phyloP scores from a whole-genome alignment of 2,329 filamentous ascomycete species.

The Achaetomium macrosporum region DNA sequence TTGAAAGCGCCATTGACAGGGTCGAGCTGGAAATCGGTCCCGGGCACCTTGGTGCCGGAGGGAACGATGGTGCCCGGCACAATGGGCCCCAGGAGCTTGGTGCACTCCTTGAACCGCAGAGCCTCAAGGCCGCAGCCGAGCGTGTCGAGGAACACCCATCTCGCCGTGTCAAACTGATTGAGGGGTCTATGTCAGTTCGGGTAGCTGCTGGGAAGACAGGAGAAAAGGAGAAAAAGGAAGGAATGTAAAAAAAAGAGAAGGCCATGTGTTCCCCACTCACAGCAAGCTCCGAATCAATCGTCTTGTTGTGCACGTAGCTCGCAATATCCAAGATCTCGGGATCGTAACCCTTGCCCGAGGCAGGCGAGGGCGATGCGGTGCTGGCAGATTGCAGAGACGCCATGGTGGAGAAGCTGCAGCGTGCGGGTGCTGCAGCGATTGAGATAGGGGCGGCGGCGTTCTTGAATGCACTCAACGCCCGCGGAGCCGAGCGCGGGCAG shows the following conservation, averaged over 20 bases:
- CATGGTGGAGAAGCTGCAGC: conserved; percentile 45
- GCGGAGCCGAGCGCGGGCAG: conserved; percentile 33
- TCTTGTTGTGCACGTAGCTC: conserved; percentile 86
- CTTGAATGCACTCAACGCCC: conserved; percentile 32
- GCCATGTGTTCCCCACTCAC: conserved; percentile 50
- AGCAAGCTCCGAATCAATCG: conserved; percentile 85
- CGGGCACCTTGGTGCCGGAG: conserved; percentile 84
- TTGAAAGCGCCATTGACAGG: conserved; percentile 96
- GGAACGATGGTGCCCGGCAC: conserved; percentile 88
- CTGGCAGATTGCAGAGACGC: conserved; percentile 42
- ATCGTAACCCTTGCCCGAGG: conserved; percentile 63
- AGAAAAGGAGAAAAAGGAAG: not conserved
- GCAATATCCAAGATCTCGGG: conserved; percentile 94
- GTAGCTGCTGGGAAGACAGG: conserved; percentile 18
- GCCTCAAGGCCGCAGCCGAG: conserved; percentile 95
- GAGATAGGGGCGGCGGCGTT: conserved; percentile 30
- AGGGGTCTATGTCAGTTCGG: conserved; percentile 8
- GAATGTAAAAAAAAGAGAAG: not conserved
- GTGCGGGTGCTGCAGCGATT: conserved; percentile 17
- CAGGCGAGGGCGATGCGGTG: conserved; percentile 34
- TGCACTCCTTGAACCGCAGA: conserved; percentile 91
- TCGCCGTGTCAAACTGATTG: conserved; percentile 80
- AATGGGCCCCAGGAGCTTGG: conserved; percentile 86
- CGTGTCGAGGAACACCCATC: conserved; percentile 95
- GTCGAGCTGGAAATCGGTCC: conserved; percentile 90